Evolutionary conservation across 805 yeast species (phyloP).

Genomic region (Saturnispora zaruensis): DNA sequence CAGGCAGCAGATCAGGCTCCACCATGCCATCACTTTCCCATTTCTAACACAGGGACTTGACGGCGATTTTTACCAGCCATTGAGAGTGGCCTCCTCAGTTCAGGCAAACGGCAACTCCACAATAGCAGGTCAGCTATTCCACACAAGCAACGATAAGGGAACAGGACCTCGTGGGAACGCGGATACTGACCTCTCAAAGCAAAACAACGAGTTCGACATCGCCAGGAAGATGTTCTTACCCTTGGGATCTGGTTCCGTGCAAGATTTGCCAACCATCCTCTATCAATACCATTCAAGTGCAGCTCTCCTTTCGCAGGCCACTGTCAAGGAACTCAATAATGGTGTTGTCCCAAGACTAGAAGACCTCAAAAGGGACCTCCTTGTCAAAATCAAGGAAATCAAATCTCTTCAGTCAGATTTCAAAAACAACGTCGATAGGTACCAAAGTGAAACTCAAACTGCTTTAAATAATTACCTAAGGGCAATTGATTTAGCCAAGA

Average conservation of each 20-base stretch:
- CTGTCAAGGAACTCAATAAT: conserved; percentile 52
- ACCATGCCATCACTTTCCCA: conserved; percentile 62
- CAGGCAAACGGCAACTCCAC: conserved; percentile 6
- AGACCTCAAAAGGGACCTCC: conserved; percentile 63
- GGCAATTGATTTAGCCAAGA: conserved; percentile 57
- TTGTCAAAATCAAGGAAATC: conserved; percentile 81
- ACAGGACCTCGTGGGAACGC: conserved; percentile 9
- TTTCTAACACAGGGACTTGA: conserved; percentile 38
- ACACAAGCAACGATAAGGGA: conserved; percentile 9
- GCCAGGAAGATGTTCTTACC: conserved; percentile 57
- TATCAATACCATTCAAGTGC: conserved; percentile 45
- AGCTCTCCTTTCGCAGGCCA: conserved; percentile 48
- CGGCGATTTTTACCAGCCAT: conserved; percentile 32
- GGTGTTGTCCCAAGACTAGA: conserved; percentile 60
- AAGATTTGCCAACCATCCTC: conserved; percentile 69
- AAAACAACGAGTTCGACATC: conserved; percentile 28
- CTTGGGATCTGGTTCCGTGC: conserved; percentile 70
- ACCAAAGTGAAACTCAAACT: conserved; percentile 54
- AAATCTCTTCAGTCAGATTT: conserved; percentile 77
- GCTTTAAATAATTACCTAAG: conserved; percentile 46
- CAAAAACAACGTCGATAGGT: conserved; percentile 63
- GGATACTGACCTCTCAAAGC: conserved; percentile 14
- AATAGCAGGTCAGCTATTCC: conserved; percentile 11
- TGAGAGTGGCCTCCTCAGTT: conserved; percentile 18
- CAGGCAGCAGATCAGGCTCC: conserved; percentile 71